Base-by-base conservation (phyloP, 495 filamentous ascomycete genomes). In the Glarea lozoyensis region DNA sequence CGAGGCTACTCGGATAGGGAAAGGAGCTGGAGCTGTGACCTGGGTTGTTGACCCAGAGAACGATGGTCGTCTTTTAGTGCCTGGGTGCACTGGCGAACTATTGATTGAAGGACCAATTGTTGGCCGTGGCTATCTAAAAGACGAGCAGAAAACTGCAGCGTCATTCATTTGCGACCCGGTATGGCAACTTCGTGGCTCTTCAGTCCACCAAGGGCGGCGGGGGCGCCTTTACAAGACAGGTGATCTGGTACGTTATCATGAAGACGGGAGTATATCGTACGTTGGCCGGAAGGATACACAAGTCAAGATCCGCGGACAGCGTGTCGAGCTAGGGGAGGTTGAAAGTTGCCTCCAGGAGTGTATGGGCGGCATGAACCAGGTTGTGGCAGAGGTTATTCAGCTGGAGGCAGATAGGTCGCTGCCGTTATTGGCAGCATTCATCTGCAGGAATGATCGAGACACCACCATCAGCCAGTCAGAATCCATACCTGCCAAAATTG, bases 321-420 rank as follows among this genome's bases (percentile, higher is more conserved):
- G 72, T 0, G 61, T 75, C 5, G 69, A 77, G 9, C 42, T 77
- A 0, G 43, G 58, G 12, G 73, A 76, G 3, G 53, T 76, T 1
- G 69, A 72, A 46, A 20, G 16, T 2, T 38, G 45, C n/a, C 25
- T 29, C n/a, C 7, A 7, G 7, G 7, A 29, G n/a, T 7, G 7
- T 7, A 7, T n/a, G 7, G 7, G 25, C 7, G 25, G 25, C 25
- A 29, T 29, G 7, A n/a, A n/a, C n/a, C 25, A 7, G 25, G 25
- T n/a, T 7, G 25, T 7, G 7, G 25, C 25, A 29, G 25, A 7
- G 7, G 25, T 29, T 29, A 7, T 29, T 7, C 25, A 7, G 25
- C 25, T 7, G n/a, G 25, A n/a, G 7, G n/a, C 7, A 7, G 25
- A 29, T 29, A 7, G 7, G 7, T 7, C 25, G n/a, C 7, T 7